Evolutionary conservation across 441 rosid genomes (phyloP), one percentile per base, ranked within the genome.

Genomic region (Populus hybrid): DNA sequence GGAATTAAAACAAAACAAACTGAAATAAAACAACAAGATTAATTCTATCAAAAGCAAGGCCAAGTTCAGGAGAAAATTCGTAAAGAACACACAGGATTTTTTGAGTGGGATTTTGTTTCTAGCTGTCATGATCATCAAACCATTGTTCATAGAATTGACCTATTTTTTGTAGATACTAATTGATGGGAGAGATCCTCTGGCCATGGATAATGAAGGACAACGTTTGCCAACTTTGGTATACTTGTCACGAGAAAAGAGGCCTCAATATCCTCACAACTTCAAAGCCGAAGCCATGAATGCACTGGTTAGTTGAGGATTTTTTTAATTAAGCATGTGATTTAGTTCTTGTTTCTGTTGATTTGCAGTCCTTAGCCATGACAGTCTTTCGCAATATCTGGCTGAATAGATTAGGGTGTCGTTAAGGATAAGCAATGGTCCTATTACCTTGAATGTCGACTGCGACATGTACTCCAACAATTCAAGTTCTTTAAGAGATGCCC

Each of bases 231-330:
- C 90, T 21, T 72, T 89, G 69, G 94, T 90, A 36, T 92, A 92
- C 76, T 36, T 92, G 76, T 89, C 97, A 30, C 83, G 98, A 30
- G 94, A 91, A 84, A 93, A 93, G 85, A 79, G 94, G 78, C 89
- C 92, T 2, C 79, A 87, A 16, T 75, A 84, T 82, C 85, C 64
- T 69, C 96, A 91, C 77, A 83, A 92, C 75, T 92, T 90, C 86
- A 94, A 94, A 79, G 97, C 97, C 26, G 96, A 97, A 76, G 83
- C 98, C 26, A 88, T 92, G 91, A 94, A 92, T 79, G 88, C 92
- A 18, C 75, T 94, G 91, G 96, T 92, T 83, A 30, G 21, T 38
- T 53, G 30, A 0, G 11, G 26, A 21, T 7, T 32, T 30, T 57
- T 30, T 79, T 83, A 6, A 5, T 53, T 0, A 53, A 53, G 61